Conservation (phyloP, 306 rosid genomes). For the Lathyrus aphaca region DNA sequence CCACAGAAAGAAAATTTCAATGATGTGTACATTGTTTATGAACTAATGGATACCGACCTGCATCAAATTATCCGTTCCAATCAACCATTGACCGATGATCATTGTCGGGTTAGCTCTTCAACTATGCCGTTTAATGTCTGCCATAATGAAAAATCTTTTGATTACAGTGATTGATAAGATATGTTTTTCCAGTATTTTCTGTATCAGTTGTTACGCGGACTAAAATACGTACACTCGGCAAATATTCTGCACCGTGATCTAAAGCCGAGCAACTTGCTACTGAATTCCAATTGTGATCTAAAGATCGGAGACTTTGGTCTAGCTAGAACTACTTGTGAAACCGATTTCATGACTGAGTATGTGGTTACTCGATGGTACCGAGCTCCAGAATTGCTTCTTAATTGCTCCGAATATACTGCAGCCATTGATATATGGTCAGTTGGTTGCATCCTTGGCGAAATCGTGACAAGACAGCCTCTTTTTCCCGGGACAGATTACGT, state of each 20-base stretch:
- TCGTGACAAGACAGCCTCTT: constrained; percentile 72
- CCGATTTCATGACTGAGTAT: constrained; percentile 98
- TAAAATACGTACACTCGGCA: constrained; percentile 88
- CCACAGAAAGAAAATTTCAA: constrained; percentile 81
- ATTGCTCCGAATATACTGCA: constrained; percentile 92
- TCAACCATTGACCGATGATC: constrained; percentile 84
- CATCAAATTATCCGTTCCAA: constrained; percentile 86
- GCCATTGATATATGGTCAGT: constrained; percentile 99
- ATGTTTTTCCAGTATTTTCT: constrained; percentile 83
- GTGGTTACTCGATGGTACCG: constrained; percentile 99
- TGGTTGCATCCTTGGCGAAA: constrained; percentile 97
- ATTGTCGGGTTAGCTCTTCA: constrained; percentile 80
- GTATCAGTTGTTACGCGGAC: constrained; percentile 93
- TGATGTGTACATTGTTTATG: constrained; percentile 88
- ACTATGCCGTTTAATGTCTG: constrained; percentile 32
- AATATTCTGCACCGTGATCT: constrained; percentile 93
- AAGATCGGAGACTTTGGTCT: constrained; percentile 98
- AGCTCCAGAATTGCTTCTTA: constrained; percentile 94
- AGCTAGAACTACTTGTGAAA: constrained; percentile 96
- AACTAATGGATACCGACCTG: constrained; percentile 92
- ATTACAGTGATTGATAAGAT: constrained; percentile 53
- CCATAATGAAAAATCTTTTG: background rate
- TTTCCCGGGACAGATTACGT: constrained; percentile 93
- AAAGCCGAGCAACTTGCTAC: constrained; percentile 90
- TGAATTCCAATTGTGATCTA: constrained; percentile 92